These are phyloP conservation scores for Coemansia sp. DNA, from an alignment of 192 early-diverging fungal genomes.

Conservation along the genomic window DNA sequence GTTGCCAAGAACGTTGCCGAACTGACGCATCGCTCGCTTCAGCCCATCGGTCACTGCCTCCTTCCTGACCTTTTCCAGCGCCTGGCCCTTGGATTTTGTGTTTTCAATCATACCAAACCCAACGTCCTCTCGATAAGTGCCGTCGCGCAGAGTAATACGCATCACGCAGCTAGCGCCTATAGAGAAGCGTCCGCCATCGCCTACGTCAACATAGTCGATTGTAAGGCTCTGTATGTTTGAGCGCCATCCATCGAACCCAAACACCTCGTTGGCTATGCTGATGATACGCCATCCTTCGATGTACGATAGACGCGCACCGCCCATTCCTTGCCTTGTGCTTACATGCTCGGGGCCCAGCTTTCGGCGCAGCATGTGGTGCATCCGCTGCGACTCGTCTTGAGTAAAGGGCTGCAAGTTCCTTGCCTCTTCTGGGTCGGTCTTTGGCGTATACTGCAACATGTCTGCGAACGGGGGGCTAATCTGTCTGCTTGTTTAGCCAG, in stretches of 20 bases:
- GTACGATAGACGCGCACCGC: conserved; percentile 68
- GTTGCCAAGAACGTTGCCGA: conserved; percentile 85
- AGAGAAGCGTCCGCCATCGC: conserved; percentile 56
- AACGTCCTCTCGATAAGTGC: conserved; percentile 84
- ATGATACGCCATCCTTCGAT: conserved; percentile 82
- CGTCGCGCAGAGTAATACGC: conserved; percentile 83
- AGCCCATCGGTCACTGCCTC: conserved; percentile 87
- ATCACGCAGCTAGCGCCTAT: conserved; percentile 76
- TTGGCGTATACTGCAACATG: conserved; percentile 20
- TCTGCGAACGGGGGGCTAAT: neutral
- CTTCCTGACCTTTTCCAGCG: conserved; percentile 90
- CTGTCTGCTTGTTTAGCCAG: neutral
- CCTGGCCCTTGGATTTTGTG: conserved; percentile 68
- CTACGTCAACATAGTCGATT: conserved; percentile 70
- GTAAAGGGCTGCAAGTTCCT: conserved; percentile 12
- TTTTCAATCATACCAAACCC: conserved; percentile 85
- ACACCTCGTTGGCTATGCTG: conserved; percentile 86
- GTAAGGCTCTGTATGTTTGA: conserved; percentile 66
- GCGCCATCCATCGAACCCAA: conserved; percentile 95
- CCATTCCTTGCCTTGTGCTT: conserved; percentile 65
- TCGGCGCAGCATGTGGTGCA: conserved; percentile 52
- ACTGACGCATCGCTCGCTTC: conserved; percentile 82
- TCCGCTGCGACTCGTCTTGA: conserved; percentile 13
- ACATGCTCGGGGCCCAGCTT: conserved; percentile 71
- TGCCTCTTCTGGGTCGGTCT: neutral